Conservation (phyloP, 192 early-diverging fungal genomes). For the Entomortierella parvispora region DNA sequence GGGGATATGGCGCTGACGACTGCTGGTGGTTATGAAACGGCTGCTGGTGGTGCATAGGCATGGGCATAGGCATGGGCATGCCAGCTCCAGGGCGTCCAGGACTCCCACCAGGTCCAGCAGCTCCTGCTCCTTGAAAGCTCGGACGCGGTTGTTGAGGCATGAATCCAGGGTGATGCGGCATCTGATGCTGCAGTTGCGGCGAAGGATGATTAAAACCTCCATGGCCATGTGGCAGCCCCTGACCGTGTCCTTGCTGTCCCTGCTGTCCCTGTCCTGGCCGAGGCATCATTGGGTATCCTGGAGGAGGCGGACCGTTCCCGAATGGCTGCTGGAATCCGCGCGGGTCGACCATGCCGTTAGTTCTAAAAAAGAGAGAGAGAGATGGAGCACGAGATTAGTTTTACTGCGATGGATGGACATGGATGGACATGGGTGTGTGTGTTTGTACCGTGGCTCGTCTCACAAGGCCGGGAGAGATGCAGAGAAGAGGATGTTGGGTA, state of each 20-base stretch:
- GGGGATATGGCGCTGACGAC: conserved; percentile 3
- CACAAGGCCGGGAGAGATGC: background rate
- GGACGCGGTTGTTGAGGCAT: conserved; percentile 18
- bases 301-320: background rate
- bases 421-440: too few species aligned
- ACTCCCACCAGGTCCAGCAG: too few species aligned
- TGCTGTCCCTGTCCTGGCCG: background rate
- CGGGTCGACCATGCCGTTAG: conserved; percentile 41
- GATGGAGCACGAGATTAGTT: background rate
- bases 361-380: conserved; percentile 4
- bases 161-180: conserved; percentile 8
- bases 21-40: conserved; percentile 13
- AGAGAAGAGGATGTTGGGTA: background rate
- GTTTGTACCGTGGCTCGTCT: too few species aligned
- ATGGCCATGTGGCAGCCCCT: too few species aligned
- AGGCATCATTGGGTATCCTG: conserved; percentile 16
- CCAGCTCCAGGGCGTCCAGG: too few species aligned
- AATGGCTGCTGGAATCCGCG: conserved; percentile 21
- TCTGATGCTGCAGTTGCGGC: too few species aligned
- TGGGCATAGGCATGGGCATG: background rate
- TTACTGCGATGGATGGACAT: background rate
- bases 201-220: too few species aligned
- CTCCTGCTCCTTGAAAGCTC: conserved; percentile 9
- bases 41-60: conserved; percentile 27
- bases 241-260: background rate